These are phyloP conservation scores for Gastrodia elata DNA, from an alignment of 106 monocot species.

Conservation along the genomic window DNA sequence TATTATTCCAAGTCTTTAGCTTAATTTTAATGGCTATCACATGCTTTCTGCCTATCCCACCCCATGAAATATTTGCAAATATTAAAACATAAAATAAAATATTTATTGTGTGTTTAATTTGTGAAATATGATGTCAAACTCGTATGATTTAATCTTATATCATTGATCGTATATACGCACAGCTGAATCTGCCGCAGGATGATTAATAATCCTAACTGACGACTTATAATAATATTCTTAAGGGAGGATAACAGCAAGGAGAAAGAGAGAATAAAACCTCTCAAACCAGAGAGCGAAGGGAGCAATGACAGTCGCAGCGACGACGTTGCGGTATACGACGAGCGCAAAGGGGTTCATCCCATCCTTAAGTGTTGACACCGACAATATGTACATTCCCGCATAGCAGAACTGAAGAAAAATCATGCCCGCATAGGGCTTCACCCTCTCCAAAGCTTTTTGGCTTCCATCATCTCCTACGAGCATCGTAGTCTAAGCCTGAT, in stretches of 20 bases:
- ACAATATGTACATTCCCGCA: constrained; percentile 44
- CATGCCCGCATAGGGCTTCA: constrained; percentile 50
- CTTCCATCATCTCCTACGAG: not conserved
- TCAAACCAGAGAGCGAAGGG: constrained; percentile 58
- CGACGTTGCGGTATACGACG: constrained; percentile 40
- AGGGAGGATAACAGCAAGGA: too few species aligned
- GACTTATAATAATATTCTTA: too few species aligned
- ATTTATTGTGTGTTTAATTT: not conserved
- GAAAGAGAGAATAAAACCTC: constrained; percentile 25
- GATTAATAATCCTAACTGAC: not conserved
- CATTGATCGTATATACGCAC: too few species aligned
- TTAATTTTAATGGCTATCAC: too few species aligned
- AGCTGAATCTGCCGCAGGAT: not conserved
- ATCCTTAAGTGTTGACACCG: constrained; percentile 30
- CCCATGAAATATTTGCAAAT: too few species aligned
- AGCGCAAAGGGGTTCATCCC: constrained; percentile 62
- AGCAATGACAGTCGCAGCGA: constrained; percentile 31
- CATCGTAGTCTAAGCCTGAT: not conserved
- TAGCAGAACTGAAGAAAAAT: constrained; percentile 43
- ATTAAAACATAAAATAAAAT: too few species aligned
- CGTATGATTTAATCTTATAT: too few species aligned
- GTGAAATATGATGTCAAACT: too few species aligned
- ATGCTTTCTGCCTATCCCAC: too few species aligned
- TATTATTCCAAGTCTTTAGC: too few species aligned
- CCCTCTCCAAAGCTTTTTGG: constrained; percentile 6